Conservation (phyloP, 139 green algal genomes). For the Picochlorum sp. region DNA sequence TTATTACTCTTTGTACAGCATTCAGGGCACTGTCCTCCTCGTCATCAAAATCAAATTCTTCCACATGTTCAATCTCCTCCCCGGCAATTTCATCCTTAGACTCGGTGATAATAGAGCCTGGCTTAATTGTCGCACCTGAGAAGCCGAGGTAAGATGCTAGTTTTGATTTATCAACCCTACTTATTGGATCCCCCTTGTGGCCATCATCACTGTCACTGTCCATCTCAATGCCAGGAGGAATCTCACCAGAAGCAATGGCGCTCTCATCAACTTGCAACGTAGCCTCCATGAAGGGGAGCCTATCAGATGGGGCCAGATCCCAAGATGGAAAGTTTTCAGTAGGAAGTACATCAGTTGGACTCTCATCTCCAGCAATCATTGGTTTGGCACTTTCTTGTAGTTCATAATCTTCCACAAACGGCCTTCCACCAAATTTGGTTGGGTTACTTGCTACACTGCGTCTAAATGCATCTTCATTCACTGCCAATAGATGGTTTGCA, state of each 20-base stretch:
- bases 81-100: not conserved
- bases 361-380: not conserved
- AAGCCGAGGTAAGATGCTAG: conserved; percentile 26
- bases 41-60: not conserved
- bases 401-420: conserved; percentile 21
- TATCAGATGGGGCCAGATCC: conserved; percentile 23
- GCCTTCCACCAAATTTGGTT: conserved; percentile 19
- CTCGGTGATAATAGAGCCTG: not conserved
- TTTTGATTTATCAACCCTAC: conserved; percentile 14
- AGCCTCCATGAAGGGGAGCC: conserved; percentile 34
- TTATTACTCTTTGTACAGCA: conserved; percentile 8
- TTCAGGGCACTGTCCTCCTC: not conserved
- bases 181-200: conserved; percentile 22
- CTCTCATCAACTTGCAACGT: conserved; percentile 13
- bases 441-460: conserved; percentile 5
- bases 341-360: not conserved
- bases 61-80: not conserved
- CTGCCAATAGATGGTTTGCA: conserved; percentile 35
- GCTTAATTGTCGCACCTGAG: conserved; percentile 11
- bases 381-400: not conserved
- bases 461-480: conserved; percentile 30
- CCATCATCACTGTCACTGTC: not conserved
- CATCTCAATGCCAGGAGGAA: not conserved
- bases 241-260: not conserved
- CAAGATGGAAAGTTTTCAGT: not conserved